A percentile compares a stretch with the other conserved stretches of the same genome.
phyloP scores from a whole-genome alignment of 768 basidiomycete genomes.

The Lactifluus subvellereus region DNA sequence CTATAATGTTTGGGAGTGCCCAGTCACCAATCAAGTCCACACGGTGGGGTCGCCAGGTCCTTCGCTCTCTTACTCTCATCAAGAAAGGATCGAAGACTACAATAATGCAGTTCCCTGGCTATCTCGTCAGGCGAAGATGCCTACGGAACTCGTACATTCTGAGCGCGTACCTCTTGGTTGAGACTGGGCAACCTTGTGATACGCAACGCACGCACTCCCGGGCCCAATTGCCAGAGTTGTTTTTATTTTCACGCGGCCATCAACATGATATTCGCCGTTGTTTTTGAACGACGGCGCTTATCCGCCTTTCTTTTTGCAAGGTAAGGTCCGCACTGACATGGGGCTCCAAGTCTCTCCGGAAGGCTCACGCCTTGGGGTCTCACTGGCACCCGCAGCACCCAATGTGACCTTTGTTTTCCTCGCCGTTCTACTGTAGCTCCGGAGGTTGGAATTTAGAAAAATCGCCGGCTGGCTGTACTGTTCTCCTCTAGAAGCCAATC shows the following conservation, averaged over 20 bases:
- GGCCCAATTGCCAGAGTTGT: no score
- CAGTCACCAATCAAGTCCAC: not conserved
- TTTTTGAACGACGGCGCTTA: not conserved
- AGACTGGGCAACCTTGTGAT: not conserved
- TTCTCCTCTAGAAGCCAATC: not conserved
- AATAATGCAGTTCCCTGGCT: not conserved
- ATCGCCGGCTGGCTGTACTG: not conserved
- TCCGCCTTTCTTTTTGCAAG: no score
- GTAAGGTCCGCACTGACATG: no score
- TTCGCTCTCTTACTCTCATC: not conserved
- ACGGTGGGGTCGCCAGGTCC: not conserved
- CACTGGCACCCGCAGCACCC: not conserved
- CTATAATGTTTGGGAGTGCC: no score
- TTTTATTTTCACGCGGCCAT: no score
- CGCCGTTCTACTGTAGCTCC: not conserved
- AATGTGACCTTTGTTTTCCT: not conserved
- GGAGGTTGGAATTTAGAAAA: not conserved
- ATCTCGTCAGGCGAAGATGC: not conserved
- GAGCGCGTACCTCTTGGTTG: not conserved
- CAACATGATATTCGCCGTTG: not conserved
- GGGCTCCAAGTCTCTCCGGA: no score
- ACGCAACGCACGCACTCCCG: not conserved
- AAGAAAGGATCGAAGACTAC: no score
- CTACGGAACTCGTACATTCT: not conserved
- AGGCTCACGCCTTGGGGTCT: not conserved